Evolutionary conservation across 306 rosid species (phyloP).

Genomic region (Trifolium repens): DNA sequence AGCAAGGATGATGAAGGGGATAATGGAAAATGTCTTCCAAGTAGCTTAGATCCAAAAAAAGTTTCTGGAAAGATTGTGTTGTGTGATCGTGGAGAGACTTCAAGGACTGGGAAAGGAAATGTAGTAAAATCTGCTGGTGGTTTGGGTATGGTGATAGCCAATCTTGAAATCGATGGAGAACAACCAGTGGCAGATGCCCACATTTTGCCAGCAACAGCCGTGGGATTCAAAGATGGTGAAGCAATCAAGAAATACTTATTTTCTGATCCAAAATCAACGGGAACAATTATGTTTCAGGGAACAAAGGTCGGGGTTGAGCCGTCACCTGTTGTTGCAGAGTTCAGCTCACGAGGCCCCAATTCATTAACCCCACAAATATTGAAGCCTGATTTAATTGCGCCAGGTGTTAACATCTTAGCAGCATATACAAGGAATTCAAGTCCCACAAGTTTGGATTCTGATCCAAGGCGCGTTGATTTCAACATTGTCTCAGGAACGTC

Average conservation of each 20-base stretch:
- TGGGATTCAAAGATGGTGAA: slow-evolving; percentile 56
- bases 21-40: slow-evolving; percentile 54
- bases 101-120: slow-evolving; percentile 64
- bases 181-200: slow-evolving; percentile 77
- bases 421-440: slow-evolving; percentile 55
- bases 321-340: slow-evolving; percentile 81
- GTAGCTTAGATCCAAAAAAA: slow-evolving; percentile 56
- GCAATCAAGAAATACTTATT: slow-evolving; percentile 51
- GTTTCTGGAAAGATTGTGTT: slow-evolving; percentile 73
- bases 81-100: slow-evolving; percentile 66
- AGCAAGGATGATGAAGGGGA: slow-evolving; percentile 24
- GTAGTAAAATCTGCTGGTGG: slow-evolving; percentile 76
- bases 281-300: slow-evolving; percentile 58
- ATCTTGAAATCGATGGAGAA: slow-evolving; percentile 57
- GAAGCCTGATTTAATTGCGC: slow-evolving; percentile 85
- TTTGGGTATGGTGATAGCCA: slow-evolving; percentile 72
- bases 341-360: slow-evolving; percentile 83
- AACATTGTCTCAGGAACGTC: slow-evolving; percentile 87
- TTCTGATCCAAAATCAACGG: slow-evolving; percentile 55
- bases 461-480: slow-evolving; percentile 75
- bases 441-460: slow-evolving; percentile 49
- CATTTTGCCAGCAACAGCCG: slow-evolving; percentile 60
- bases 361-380: slow-evolving; percentile 56
- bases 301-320: slow-evolving; percentile 66
- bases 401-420: slow-evolving; percentile 82